These are phyloP conservation scores for Globisporangium irregulare DNA, from an alignment of 352 stramenopile species.

Conservation along the genomic window DNA sequence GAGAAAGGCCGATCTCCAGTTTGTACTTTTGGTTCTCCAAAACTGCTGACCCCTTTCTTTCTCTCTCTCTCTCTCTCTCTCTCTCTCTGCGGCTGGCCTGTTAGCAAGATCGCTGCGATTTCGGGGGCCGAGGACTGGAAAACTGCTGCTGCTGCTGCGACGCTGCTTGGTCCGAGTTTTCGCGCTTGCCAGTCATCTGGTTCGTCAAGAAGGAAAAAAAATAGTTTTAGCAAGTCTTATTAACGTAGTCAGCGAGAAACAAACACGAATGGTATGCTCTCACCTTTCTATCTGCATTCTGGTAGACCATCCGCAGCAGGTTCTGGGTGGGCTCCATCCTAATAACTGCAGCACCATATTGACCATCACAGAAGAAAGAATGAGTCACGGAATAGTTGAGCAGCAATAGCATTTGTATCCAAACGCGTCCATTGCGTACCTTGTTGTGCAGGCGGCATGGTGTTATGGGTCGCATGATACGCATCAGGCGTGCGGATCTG, in stretches of 20 bases:
- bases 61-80: background rate
- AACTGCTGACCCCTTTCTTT: background rate
- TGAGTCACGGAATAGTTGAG: background rate
- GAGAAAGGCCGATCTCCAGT: background rate
- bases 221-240: background rate
- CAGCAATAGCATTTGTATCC: background rate
- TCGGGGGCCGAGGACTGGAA: conserved; percentile 27
- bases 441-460: conserved; percentile 57
- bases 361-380: background rate
- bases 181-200: conserved; percentile 29
- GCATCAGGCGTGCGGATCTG: conserved; percentile 55
- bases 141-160: background rate
- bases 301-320: conserved; percentile 45
- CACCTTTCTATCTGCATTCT: conserved; percentile 62
- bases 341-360: conserved; percentile 42
- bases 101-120: conserved; percentile 25
- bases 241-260: too few relatives aligned
- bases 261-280: conserved; percentile 18
- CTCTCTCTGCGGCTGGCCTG: background rate
- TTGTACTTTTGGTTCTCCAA: background rate
- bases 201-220: background rate
- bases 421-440: conserved; percentile 24
- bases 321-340: conserved; percentile 34
- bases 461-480: conserved; percentile 70
- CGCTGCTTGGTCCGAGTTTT: conserved; percentile 17